Conservation (phyloP, 306 rosid genomes). For the Cucurbita argyrosperma region DNA sequence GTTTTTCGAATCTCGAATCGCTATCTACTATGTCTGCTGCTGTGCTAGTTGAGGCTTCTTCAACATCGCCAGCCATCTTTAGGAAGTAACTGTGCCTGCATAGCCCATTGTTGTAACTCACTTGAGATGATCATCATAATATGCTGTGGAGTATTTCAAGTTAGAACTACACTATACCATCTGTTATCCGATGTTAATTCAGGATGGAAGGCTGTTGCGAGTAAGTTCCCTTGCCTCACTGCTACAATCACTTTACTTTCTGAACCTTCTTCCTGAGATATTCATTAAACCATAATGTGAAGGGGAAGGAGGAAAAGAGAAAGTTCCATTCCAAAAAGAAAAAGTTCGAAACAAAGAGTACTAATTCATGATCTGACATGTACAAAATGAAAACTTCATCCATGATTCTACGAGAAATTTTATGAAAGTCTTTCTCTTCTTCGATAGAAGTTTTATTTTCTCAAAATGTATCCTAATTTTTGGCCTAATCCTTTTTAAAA, state of each 20-base stretch:
- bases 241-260: constrained; percentile 71
- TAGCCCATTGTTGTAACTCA: constrained; percentile 16
- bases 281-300: constrained; percentile 8
- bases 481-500: too few relatives aligned
- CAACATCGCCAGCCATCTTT: constrained; percentile 46
- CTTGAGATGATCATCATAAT: background rate
- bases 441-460: too few relatives aligned
- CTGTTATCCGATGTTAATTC: constrained; percentile 89
- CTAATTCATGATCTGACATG: too few relatives aligned
- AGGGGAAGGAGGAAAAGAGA: background rate
- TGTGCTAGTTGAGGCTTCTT: constrained; percentile 48
- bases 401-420: too few relatives aligned
- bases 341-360: too few relatives aligned
- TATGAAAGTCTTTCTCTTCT: too few relatives aligned
- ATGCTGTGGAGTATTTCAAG: background rate
- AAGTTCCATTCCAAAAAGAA: too few relatives aligned
- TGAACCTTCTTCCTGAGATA: constrained; percentile 41
- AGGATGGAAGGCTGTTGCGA: constrained; percentile 93
- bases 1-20: constrained; percentile 16
- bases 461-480: too few relatives aligned
- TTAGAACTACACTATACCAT: constrained; percentile 36
- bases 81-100: constrained; percentile 94
- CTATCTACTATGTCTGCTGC: constrained; percentile 17
- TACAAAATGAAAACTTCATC: too few relatives aligned
- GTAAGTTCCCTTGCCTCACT: constrained; percentile 74